These are phyloP conservation scores for Beta vulgaris DNA, from an alignment of 148 eudicot species.

Conservation along the genomic window DNA sequence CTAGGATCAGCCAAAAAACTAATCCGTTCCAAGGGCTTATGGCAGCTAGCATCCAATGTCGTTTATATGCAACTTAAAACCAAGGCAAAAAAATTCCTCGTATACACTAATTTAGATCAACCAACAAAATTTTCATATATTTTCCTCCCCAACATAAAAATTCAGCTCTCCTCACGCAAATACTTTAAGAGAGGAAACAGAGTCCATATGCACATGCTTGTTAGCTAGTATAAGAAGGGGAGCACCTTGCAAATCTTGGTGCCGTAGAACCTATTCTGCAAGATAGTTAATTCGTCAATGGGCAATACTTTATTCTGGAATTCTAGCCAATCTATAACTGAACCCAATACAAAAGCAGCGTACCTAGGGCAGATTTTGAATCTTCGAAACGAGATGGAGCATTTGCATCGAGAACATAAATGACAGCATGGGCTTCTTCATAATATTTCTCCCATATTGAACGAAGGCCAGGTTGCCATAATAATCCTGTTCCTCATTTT, in stretches of 20 bases:
- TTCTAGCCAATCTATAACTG: not conserved
- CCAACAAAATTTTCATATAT: not conserved
- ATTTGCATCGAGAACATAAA: slow-evolving; percentile 90
- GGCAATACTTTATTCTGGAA: not conserved
- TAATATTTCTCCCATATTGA: slow-evolving; percentile 98
- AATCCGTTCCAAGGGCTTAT: too few species aligned
- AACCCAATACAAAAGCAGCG: slow-evolving; percentile 4
- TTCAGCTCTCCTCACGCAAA: not conserved
- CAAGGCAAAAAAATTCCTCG: too few species aligned
- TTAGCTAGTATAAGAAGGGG: slow-evolving; percentile 91
- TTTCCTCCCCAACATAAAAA: not conserved
- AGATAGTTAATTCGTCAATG: not conserved
- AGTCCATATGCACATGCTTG: slow-evolving; percentile 65
- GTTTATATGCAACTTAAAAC: too few species aligned
- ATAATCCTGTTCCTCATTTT: too few species aligned
- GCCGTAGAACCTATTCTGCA: slow-evolving; percentile 90
- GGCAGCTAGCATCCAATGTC: too few species aligned
- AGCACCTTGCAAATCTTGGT: slow-evolving; percentile 94
- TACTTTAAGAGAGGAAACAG: not conserved
- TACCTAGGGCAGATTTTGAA: slow-evolving; percentile 89
- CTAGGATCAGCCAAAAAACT: too few species aligned
- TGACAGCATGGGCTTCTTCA: slow-evolving; percentile 98
- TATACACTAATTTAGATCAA: too few species aligned
- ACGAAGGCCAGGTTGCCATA: slow-evolving; percentile 91
- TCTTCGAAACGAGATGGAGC: slow-evolving; percentile 90